A percentile compares a stretch with the other conserved stretches of the same genome.
phyloP scores from a whole-genome alignment of 1,139 yeast species.

The Diutina ranongensis region DNA sequence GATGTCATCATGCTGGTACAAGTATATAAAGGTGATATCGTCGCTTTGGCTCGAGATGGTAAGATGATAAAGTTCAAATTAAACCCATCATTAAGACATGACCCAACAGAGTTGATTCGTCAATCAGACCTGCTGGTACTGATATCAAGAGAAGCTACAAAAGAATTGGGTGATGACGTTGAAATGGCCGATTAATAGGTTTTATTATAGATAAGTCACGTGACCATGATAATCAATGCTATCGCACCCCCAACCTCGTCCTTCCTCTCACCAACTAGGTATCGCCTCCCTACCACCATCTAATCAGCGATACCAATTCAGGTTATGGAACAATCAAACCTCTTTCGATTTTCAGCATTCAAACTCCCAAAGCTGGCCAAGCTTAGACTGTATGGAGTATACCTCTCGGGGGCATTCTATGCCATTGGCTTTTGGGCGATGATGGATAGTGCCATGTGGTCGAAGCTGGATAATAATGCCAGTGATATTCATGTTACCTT shows the following conservation, averaged over 20 bases:
- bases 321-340: constrained; percentile 3
- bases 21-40: neutral
- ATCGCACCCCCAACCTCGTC: too few relatives aligned
- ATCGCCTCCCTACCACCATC: neutral
- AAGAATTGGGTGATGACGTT: neutral
- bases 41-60: neutral
- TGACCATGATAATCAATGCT: too few relatives aligned
- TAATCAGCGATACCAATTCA: too few relatives aligned
- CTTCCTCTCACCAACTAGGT: neutral
- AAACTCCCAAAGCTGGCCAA: constrained; percentile 59
- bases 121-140: constrained; percentile 1
- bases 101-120: neutral
- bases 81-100: neutral
- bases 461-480: constrained; percentile 67
- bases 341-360: constrained; percentile 12
- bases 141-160: neutral
- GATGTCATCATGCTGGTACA: constrained; percentile 1
- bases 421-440: constrained; percentile 87
- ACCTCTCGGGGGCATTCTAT: constrained; percentile 63
- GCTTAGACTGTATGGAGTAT: constrained; percentile 65
- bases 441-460: constrained; percentile 79
- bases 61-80: neutral
- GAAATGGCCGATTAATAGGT: neutral
- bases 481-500: constrained; percentile 79
- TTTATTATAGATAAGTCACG: too few relatives aligned